A percentile compares a stretch with the other conserved stretches of the same genome.
Evolutionary conservation across 306 rosid species (phyloP).

Genomic region (Mimosa bimucronata): DNA sequence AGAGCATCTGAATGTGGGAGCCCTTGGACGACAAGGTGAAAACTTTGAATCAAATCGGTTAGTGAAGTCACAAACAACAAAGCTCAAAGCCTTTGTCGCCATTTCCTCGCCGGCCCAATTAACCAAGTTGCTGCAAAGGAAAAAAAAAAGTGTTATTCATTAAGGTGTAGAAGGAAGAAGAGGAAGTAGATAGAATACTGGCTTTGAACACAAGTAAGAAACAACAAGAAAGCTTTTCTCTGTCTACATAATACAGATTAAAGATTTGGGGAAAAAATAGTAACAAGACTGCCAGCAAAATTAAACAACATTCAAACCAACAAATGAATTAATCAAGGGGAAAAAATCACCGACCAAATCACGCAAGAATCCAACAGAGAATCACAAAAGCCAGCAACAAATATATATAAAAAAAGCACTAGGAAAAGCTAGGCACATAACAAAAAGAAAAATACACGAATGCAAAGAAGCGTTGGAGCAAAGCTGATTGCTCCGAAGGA

Average conservation of each 20-base stretch:
- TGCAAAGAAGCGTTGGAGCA: neutral
- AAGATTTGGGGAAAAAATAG: no score
- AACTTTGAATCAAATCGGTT: conserved; percentile 31
- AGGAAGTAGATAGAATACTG: neutral
- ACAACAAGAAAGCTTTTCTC: neutral
- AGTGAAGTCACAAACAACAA: conserved; percentile 37
- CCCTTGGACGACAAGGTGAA: conserved; percentile 20
- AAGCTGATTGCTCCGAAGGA: neutral
- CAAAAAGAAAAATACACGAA: neutral
- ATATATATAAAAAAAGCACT: neutral
- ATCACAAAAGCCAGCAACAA: neutral
- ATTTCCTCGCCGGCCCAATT: conserved; percentile 15
- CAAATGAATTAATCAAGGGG: neutral
- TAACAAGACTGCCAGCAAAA: neutral
- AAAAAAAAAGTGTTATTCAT: neutral
- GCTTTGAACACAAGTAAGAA: neutral
- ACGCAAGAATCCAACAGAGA: neutral
- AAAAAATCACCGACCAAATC: neutral
- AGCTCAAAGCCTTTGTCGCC: conserved; percentile 51
- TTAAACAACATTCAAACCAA: neutral
- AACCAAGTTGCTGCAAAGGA: neutral
- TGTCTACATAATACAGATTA: no score
- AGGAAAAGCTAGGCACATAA: neutral
- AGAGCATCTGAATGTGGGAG: conserved; percentile 54
- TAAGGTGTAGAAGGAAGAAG: neutral